phyloP scores from a whole-genome alignment of 2,329 filamentous ascomycete species.

The Ramularia collo-cygni region DNA sequence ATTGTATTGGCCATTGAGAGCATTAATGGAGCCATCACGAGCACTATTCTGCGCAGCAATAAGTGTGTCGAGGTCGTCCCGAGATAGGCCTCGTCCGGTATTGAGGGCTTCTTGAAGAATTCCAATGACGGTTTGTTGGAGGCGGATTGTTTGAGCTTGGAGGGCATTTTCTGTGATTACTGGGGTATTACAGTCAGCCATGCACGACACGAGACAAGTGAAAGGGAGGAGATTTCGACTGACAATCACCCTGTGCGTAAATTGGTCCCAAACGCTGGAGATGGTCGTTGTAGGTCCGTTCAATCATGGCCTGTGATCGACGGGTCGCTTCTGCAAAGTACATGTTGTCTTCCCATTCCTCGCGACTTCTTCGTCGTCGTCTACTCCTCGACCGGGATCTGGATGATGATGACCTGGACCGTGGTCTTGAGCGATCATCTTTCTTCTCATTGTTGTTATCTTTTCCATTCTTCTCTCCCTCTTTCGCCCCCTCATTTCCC shows the following conservation, averaged over 20 bases:
- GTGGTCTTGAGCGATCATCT: conserved; percentile 7
- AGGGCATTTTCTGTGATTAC: conserved; percentile 37
- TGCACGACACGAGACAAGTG: neutral
- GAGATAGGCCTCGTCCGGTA: conserved; percentile 34
- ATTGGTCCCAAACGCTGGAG: conserved; percentile 27
- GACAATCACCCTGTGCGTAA: conserved; percentile 36
- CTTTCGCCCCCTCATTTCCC: conserved; percentile 12
- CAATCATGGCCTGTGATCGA: conserved; percentile 16
- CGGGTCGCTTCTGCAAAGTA: conserved; percentile 4
- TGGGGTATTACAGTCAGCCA: conserved; percentile 19
- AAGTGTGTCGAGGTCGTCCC: conserved; percentile 34
- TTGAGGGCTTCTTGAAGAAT: conserved; percentile 39
- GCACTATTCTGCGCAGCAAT: conserved; percentile 36
- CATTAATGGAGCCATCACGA: conserved; percentile 35
- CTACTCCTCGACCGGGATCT: conserved; percentile 9
- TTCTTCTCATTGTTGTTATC: conserved; percentile 8
- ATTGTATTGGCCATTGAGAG: conserved; percentile 25
- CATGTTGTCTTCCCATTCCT: conserved; percentile 2
- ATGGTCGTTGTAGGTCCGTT: conserved; percentile 17
- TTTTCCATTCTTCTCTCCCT: conserved; percentile 2
- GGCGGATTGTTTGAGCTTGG: conserved; percentile 37
- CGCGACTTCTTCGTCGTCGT: conserved; percentile 6
- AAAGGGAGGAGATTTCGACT: conserved; percentile 9
- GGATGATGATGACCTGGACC: conserved; percentile 13
- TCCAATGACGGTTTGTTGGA: conserved; percentile 39